Base-by-base conservation (phyloP, 2,329 filamentous ascomycete species). In the Pestalotiopsis sp. region DNA sequence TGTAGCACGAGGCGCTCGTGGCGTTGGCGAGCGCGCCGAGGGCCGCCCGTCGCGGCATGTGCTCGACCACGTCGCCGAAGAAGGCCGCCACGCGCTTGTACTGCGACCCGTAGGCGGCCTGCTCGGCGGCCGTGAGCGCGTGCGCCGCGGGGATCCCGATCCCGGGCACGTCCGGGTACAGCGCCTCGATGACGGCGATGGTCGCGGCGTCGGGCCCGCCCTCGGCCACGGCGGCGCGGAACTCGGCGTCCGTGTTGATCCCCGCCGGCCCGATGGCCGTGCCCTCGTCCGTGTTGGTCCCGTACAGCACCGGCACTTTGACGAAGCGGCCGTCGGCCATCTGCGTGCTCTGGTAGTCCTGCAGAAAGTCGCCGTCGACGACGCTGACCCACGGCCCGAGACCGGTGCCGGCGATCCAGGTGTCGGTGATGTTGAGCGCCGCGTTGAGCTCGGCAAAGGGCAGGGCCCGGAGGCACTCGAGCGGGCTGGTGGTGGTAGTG, bases 131-230 rank as follows among this genome's bases (percentile, higher is more conserved):
- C 41, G 73, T 71, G 3, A 75, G 73, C 38, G 76, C 78, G 70
- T 82, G 77, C 49, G 79, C 76, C 70, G 80, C 81, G 0, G 86
- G 85, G 36, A 83, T 79, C 63, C 84, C 80, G 7, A 82, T 71
- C 27, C 82, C 80, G 1, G 85, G 85, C 59, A 84, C 79, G 69
- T 86, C 80, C 0, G 85, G 84, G 69, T 86, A 87, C 0, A 86
- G 78, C n/a, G 82, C 79, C 7, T 86, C 77, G 0, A 86, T 75
- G 36, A 74, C 78, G 17, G 79, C 75, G 13, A 83, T 82, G 1
- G 82, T 83, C 0, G 81, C 79, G 3, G 83, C 80, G 1, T 82
- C 83, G 11, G 86, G 75, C 0, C 80, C 80, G 17, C 31, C 60
- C 36, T 38, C 31, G 36, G 60, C 60, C 11, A 63, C n/a, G 68